Base-by-base conservation (phyloP, 768 basidiomycete species). In the Favolaschia claudopus region DNA sequence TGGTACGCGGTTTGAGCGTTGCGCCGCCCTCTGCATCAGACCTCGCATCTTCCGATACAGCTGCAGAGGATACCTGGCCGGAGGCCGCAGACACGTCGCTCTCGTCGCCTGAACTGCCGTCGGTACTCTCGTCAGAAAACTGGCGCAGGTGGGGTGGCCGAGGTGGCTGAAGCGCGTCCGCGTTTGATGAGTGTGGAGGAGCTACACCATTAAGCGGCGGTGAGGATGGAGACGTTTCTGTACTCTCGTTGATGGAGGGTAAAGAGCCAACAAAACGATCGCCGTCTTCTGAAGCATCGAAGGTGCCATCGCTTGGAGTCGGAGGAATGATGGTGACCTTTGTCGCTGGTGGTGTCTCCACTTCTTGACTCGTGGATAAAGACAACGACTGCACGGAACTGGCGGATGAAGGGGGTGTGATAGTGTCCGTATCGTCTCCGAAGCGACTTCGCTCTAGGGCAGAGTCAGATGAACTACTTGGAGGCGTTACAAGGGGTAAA, bases 71-170 rank as follows among this genome's bases (percentile, higher is more conserved):
- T 8, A 36, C 20, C 25, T 44, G 37, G 38, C 28, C 53, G 15
- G 60, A 62, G 6, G 60, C 17, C 15, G 36, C 58, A 8, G 63
- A 64, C 39, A 46, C 45, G 25, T 82, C 81, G 52, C 79, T 82
- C 65, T 81, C 80, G 27, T 73, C 74, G 13, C 71, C 79, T 1
- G 79, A 80, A 53, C 77, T 78, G n/a, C 78, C 78, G 39, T 74
- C 75, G 10, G 63, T 62, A 54, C 56, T 69, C 34, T 73, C 72
- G 17, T 57, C 52, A 17, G 60, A 58, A 31, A 27, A 24, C 20
- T 62, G 62, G 24, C 64, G 45, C n/a, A 47, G 63, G 24, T 60
- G 56, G 17, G 46, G 22, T 6, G 42, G 38, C 36, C 34, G 51
- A 3, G 69, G 70, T 20, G 68, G 67, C 24, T 48, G 66, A 2